Conservation (phyloP, 176 grass and related monocot genomes). For the Hyparrhenia diplandra region DNA sequence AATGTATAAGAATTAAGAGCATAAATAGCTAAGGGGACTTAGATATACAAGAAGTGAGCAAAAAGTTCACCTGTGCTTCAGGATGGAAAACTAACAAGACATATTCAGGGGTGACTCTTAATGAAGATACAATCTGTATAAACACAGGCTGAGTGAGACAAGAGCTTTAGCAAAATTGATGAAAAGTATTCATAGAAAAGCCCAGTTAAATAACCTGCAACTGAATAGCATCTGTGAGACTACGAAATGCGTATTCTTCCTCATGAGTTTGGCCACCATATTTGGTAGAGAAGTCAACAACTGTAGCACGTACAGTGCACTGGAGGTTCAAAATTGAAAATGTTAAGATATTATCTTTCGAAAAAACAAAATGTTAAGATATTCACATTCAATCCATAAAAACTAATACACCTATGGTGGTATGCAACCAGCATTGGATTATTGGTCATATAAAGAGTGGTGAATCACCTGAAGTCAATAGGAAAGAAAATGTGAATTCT, state of each 20-base stretch:
- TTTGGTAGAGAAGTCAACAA: slow-evolving; percentile 45
- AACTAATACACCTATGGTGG: too few relatives aligned
- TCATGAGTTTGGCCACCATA: slow-evolving; percentile 25
- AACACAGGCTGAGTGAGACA: slow-evolving; percentile 33
- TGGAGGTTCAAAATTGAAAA: slow-evolving; percentile 50
- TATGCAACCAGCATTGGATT: not conserved
- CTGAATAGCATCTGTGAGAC: slow-evolving; percentile 72
- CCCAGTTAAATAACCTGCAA: slow-evolving; percentile 64
- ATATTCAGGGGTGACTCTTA: slow-evolving; percentile 71
- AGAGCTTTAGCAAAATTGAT: not conserved
- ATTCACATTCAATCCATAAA: too few relatives aligned
- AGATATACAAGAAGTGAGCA: slow-evolving; percentile 12
- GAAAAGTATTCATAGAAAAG: slow-evolving; percentile 3
- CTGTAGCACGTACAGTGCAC: slow-evolving; percentile 74
- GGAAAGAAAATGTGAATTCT: too few relatives aligned
- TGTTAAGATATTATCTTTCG: too few relatives aligned
- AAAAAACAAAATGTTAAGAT: too few relatives aligned
- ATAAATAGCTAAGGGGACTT: slow-evolving; percentile 20
- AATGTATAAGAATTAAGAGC: slow-evolving; percentile 31
- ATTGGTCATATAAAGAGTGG: not conserved
- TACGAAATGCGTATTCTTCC: slow-evolving; percentile 42
- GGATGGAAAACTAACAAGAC: slow-evolving; percentile 68
- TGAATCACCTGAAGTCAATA: not conserved
- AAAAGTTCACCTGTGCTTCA: slow-evolving; percentile 71
- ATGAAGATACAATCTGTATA: slow-evolving; percentile 79